phyloP scores from a whole-genome alignment of 495 filamentous ascomycete genomes.

The Neurospora sp. region DNA sequence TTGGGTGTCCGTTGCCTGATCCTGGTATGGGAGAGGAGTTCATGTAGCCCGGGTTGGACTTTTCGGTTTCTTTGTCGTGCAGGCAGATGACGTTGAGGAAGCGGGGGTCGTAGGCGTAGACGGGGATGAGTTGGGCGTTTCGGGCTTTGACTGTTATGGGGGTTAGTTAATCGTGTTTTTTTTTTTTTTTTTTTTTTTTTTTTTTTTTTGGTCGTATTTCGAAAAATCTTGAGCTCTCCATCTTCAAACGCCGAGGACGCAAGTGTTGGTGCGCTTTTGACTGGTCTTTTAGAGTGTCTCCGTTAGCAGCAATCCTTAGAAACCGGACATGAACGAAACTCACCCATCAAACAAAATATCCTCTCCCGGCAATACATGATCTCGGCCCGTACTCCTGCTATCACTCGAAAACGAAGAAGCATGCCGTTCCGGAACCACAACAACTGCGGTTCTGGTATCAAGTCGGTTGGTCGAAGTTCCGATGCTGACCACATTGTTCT shows the following conservation, averaged over 20 bases:
- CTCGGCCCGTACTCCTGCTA: constrained; percentile 18
- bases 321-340: background rate
- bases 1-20: constrained; percentile 6
- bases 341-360: constrained; percentile 23
- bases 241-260: constrained; percentile 13
- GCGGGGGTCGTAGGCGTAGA: constrained; percentile 25
- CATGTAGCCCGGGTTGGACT: constrained; percentile 9
- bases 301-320: background rate
- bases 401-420: constrained; percentile 13
- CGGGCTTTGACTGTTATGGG: constrained; percentile 18
- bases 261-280: constrained; percentile 19
- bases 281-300: constrained; percentile 6
- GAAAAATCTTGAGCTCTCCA: constrained; percentile 23
- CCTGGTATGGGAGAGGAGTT: constrained; percentile 4
- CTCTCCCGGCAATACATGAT: constrained; percentile 27
- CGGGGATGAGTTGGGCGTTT: constrained; percentile 26
- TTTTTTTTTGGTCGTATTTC: constrained; percentile 13
- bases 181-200: background rate
- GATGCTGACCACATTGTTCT: constrained; percentile 2
- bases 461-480: constrained; percentile 8
- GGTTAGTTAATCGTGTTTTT: background rate
- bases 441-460: constrained; percentile 21
- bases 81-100: constrained; percentile 23
- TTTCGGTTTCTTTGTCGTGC: constrained; percentile 20
- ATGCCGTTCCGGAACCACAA: constrained; percentile 13